Conservation (phyloP, 805 yeast genomes). For the Pichia californica region DNA sequence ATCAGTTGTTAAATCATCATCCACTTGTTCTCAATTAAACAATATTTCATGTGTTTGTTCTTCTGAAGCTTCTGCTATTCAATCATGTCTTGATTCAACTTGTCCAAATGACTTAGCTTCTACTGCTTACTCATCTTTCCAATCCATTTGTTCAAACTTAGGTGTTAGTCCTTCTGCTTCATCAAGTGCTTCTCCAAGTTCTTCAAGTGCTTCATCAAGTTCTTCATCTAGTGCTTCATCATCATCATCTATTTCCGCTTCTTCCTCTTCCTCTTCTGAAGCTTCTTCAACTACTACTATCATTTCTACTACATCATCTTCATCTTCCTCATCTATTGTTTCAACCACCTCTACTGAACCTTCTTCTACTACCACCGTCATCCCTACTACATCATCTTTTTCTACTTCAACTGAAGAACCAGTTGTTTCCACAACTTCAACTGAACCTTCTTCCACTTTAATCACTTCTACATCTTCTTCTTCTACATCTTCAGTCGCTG, state of each 20-base stretch:
- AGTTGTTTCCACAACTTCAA: constrained; percentile 19
- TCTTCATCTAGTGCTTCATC: constrained; percentile 30
- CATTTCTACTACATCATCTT: constrained; percentile 17
- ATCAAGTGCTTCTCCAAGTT: constrained; percentile 22
- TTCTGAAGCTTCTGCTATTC: constrained; percentile 44
- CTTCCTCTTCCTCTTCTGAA: background rate
- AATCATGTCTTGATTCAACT: constrained; percentile 54
- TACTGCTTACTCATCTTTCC: constrained; percentile 55
- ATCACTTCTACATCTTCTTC: constrained; percentile 9
- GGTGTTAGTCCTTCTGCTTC: constrained; percentile 29
- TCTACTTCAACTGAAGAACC: constrained; percentile 22
- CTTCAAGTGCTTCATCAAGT: constrained; percentile 29
- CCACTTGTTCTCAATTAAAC: constrained; percentile 52
- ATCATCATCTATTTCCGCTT: constrained; percentile 23
- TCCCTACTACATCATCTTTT: constrained; percentile 25
- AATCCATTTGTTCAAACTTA: constrained; percentile 44
- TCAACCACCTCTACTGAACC: background rate
- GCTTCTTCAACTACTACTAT: constrained; percentile 13
- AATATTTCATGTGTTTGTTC: constrained; percentile 66
- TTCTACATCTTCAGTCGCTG: constrained; percentile 13
- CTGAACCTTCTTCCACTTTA: constrained; percentile 6
- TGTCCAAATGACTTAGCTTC: constrained; percentile 63
- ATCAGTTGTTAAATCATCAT: constrained; percentile 48
- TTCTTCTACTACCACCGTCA: constrained; percentile 22
- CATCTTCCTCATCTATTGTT: background rate